Percentiles rank a stretch among this genome's conserved stretches.
Evolutionary conservation across 1,139 yeast genomes (phyloP).

Genomic region (Debaryomyces udenii): DNA sequence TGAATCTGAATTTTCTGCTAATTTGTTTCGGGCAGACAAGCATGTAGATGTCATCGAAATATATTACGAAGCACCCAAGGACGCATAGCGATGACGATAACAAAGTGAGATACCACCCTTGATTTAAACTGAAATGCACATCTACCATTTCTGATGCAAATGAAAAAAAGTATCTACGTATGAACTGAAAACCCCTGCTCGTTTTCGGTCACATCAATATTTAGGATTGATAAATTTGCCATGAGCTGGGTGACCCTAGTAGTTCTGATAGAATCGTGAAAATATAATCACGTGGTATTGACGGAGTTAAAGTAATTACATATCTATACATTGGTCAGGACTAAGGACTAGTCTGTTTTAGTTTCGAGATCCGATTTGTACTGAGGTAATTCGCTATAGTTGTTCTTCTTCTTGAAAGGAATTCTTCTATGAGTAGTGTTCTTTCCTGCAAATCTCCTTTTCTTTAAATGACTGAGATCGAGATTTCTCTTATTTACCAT

Average conservation of each 20-base stretch:
- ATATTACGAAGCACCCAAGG: conserved; percentile 60
- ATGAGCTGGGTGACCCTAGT: not conserved
- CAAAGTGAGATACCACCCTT: conserved; percentile 61
- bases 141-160: conserved; percentile 8
- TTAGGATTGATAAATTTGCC: no score
- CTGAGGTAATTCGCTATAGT: conserved; percentile 33
- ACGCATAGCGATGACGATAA: conserved; percentile 62
- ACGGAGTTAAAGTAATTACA: conserved; percentile 2
- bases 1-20: conserved; percentile 50
- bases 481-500: conserved; percentile 47
- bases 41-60: conserved; percentile 49
- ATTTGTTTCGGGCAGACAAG: conserved; percentile 41
- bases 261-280: not conserved
- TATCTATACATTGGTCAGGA: conserved; percentile 2
- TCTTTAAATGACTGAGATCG: conserved; percentile 54
- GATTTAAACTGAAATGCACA: conserved; percentile 16
- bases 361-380: conserved; percentile 18
- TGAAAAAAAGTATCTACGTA: not conserved
- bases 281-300: conserved; percentile 1
- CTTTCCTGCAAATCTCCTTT: conserved; percentile 51
- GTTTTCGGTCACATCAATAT: not conserved
- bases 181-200: not conserved
- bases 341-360: conserved; percentile 9
- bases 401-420: conserved; percentile 28
- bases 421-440: conserved; percentile 36